Percentiles rank a stretch among this genome's conserved stretches.
Conservation (phyloP, 208 protist species). For the Naegleria lovaniensis region DNA sequence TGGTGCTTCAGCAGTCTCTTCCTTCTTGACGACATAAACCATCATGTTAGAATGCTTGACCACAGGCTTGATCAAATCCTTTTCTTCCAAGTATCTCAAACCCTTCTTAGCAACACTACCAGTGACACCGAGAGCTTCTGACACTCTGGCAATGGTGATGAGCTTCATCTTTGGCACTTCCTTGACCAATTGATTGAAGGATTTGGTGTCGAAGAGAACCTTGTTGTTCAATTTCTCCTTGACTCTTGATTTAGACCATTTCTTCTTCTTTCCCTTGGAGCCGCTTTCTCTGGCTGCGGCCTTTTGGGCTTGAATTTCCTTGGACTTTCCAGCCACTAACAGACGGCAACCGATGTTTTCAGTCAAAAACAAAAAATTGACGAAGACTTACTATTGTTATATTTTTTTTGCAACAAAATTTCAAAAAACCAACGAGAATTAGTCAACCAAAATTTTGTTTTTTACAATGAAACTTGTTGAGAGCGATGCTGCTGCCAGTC, state of each 20-base stretch:
- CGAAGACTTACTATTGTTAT: not conserved
- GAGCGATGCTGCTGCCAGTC: no score
- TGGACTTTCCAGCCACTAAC: not conserved
- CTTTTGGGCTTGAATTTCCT: conserved; percentile 25
- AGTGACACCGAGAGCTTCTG: conserved; percentile 74
- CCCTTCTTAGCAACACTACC: conserved; percentile 66
- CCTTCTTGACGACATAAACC: conserved; percentile 25
- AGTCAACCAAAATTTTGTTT: no score
- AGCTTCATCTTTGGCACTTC: conserved; percentile 82
- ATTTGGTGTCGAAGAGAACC: conserved; percentile 78
- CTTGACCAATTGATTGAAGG: conserved; percentile 61
- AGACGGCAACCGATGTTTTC: no score
- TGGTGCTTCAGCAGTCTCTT: not conserved
- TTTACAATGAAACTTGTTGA: no score
- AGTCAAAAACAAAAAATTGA: no score
- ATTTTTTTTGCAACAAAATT: not conserved
- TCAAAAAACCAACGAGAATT: not conserved
- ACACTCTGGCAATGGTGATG: conserved; percentile 77
- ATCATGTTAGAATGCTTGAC: conserved; percentile 48
- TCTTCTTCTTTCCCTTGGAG: conserved; percentile 55
- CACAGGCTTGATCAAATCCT: conserved; percentile 68
- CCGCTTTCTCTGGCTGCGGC: not conserved
- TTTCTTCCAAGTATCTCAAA: conserved; percentile 72
- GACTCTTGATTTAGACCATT: conserved; percentile 78
- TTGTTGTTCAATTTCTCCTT: conserved; percentile 78